phyloP scores from a whole-genome alignment of 2,329 filamentous ascomycete species.

The Pyricularia pennisetigena region DNA sequence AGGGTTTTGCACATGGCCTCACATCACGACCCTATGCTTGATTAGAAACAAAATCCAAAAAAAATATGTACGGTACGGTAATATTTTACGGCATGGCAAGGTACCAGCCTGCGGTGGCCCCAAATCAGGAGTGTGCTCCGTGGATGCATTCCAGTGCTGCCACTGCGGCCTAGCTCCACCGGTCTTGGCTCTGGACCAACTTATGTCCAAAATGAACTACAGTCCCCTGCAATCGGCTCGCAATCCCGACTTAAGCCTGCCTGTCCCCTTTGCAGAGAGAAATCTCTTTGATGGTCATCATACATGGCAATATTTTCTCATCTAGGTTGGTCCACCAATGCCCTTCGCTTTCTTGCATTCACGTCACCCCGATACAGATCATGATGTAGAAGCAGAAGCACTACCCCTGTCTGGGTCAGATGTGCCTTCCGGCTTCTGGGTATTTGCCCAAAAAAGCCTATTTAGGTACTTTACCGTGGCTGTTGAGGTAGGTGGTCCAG shows the following conservation, averaged over 20 bases:
- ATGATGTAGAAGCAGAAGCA: neutral
- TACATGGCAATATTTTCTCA: neutral
- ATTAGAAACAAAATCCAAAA: neutral
- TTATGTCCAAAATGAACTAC: neutral
- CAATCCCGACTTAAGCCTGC: neutral
- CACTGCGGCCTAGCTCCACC: neutral
- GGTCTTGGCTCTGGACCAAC: neutral
- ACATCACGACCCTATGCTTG: neutral
- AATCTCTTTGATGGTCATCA: neutral
- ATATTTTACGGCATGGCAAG: neutral
- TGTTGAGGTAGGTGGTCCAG: neutral
- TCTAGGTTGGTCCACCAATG: no score
- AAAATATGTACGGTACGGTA: neutral
- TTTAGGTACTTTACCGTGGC: neutral
- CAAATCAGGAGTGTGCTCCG: neutral
- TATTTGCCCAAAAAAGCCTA: neutral
- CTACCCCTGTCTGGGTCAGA: neutral
- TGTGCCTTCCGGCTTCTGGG: neutral
- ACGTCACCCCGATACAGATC: no score
- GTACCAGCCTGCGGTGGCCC: neutral
- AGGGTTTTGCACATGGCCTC: neutral
- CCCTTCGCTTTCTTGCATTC: neutral
- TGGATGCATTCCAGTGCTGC: neutral
- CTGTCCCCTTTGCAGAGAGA: neutral
- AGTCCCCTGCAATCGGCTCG: neutral